Evolutionary conservation across 1,139 yeast species (phyloP), one percentile per base, ranked within the genome.

Genomic region (Saccharomyces hybrid): DNA sequence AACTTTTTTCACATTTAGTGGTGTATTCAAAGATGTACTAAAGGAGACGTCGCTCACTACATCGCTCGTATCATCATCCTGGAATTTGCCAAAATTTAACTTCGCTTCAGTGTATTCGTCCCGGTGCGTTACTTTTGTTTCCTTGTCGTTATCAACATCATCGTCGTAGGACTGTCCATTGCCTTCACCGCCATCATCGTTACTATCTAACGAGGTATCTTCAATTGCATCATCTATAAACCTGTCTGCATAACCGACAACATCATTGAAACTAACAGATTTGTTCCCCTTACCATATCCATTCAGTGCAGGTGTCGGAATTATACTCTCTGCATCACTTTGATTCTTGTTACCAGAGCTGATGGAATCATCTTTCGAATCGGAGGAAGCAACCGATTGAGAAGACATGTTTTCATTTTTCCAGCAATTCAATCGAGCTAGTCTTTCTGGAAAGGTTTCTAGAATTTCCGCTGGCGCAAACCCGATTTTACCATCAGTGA

Each of bases 381-480:
- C 50, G 13, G 32, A 14, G 14, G 27, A 16, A 51, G 48, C 54
- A 13, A 57, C 47, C 11, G 63, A 54, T n/a, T 60, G 59, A 5
- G 67, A 55, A 3, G 67, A 61, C 62, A 68, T 63, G 50, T 86
- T 89, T 70, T 89, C 96, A 71, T 93, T 93, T 61, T 90, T 86
- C 79, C 91, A 89, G 70, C 97, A 89, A 70, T 93, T 93, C 49
- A 90, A 76, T 55, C 99, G 77, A 0, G 99, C 99, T 54, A 95
- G 74, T 56, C 99, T 77, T 70, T 93, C 99, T 49, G 84, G 88
- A 57, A 88, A 90, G 0, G 97, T 88, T 70, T 93, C 99, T 49
- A 93, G 75, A 59, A 95, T 84, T 70, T 93, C 99, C 0, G 98
- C 98, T 0, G 99, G 99, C 1, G 95, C 95, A 73, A 91, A 95